phyloP scores from a whole-genome alignment of 345 rosid species.

The Citrus reticulata region DNA sequence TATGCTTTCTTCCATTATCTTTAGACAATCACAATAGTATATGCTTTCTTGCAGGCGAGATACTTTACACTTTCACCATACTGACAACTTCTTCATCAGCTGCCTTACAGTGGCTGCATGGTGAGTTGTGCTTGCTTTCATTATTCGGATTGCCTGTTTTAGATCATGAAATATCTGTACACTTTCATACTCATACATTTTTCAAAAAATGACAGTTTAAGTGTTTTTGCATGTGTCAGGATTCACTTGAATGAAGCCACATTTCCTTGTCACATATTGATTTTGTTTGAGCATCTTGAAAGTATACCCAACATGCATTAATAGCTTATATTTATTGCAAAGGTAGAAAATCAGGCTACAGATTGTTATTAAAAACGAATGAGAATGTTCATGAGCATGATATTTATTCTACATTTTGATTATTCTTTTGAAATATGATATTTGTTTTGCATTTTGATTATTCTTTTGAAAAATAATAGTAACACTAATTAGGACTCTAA shows the following conservation, averaged over 20 bases:
- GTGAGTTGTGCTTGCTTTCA: slow-evolving; percentile 42
- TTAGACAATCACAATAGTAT: background rate
- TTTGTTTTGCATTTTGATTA: background rate
- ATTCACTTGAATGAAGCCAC: background rate
- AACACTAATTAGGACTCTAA: no score
- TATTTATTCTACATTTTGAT: background rate
- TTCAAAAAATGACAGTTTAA: background rate
- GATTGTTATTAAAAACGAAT: background rate
- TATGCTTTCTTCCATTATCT: background rate
- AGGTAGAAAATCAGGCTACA: background rate
- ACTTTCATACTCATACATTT: background rate
- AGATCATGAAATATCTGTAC: background rate
- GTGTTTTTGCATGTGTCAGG: background rate
- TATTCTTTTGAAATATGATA: background rate
- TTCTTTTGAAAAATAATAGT: background rate
- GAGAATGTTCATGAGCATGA: background rate
- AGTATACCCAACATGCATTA: background rate
- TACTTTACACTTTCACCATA: slow-evolving; percentile 68
- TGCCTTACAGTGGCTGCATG: slow-evolving; percentile 75
- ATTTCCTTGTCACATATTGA: background rate
- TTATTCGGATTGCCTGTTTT: slow-evolving; percentile 1
- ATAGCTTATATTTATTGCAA: background rate
- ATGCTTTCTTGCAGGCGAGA: slow-evolving; percentile 60
- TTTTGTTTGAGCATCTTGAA: background rate
- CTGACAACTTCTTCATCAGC: slow-evolving; percentile 74